phyloP scores from a whole-genome alignment of 2,329 filamentous ascomycete genomes.

The Monosporascus sp. region DNA sequence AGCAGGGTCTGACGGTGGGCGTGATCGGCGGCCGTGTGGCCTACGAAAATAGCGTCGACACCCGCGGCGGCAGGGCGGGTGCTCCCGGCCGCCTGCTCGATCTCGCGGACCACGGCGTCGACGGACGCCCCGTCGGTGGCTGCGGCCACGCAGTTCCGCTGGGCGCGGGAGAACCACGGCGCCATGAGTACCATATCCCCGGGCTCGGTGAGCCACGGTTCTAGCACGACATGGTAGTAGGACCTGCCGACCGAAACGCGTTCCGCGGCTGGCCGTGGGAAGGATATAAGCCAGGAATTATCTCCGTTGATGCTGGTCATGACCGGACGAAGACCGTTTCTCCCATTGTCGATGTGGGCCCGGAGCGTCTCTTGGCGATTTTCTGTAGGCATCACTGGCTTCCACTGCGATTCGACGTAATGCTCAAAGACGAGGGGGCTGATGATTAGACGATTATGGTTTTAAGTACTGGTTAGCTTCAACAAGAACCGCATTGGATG shows the following conservation, averaged over 20 bases:
- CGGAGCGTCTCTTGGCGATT: neutral
- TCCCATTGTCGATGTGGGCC: neutral
- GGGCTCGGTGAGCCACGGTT: constrained; percentile 28
- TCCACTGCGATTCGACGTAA: no score
- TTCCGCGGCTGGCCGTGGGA: constrained; percentile 23
- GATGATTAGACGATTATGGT: no score
- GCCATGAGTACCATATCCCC: neutral
- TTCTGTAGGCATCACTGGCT: neutral
- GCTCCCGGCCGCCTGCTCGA: constrained; percentile 8
- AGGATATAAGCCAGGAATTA: constrained; percentile 29
- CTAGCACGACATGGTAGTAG: constrained; percentile 28
- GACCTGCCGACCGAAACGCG: constrained; percentile 11
- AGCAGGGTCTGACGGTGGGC: constrained; percentile 6
- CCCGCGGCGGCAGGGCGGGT: neutral
- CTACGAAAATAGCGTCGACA: constrained; percentile 11
- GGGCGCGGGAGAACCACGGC: constrained; percentile 5
- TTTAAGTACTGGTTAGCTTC: no score
- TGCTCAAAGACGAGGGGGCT: no score
- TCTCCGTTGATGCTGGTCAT: constrained; percentile 30
- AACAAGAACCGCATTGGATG: no score
- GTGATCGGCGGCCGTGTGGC: constrained; percentile 6
- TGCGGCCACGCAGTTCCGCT: constrained; percentile 1
- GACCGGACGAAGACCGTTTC: constrained; percentile 17
- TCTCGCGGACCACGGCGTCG: constrained; percentile 7
- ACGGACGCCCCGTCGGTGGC: constrained; percentile 7